Conservation (phyloP, 148 eudicot species). For the Vaccinium darrowii region DNA sequence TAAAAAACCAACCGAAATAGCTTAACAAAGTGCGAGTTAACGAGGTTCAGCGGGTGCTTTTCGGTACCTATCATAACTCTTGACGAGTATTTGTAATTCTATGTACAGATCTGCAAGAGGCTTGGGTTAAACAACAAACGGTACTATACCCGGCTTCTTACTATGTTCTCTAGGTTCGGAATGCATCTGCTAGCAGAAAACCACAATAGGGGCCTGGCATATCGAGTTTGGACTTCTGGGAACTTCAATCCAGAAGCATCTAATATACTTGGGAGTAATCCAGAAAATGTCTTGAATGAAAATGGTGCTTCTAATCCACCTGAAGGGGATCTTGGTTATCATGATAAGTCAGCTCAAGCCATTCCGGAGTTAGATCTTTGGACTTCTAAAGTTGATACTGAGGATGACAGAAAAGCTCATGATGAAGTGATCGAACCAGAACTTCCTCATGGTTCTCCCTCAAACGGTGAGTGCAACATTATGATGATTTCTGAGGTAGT, state of each 20-base stretch:
- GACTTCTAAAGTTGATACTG: constrained; percentile 31
- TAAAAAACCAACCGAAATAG: too few relatives aligned
- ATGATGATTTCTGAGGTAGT: constrained; percentile 31
- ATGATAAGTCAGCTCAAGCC: constrained; percentile 30
- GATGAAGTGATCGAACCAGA: constrained; percentile 35
- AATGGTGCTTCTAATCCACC: constrained; percentile 25
- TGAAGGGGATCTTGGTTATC: constrained; percentile 22
- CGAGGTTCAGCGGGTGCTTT: too few relatives aligned
- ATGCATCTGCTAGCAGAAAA: constrained; percentile 70
- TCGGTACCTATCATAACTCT: background rate
- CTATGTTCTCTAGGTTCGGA: constrained; percentile 65
- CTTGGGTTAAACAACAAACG: constrained; percentile 76
- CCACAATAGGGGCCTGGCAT: constrained; percentile 59
- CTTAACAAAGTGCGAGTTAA: too few relatives aligned
- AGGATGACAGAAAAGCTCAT: constrained; percentile 23
- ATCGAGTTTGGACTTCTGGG: constrained; percentile 76
- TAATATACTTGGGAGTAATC: constrained; percentile 24
- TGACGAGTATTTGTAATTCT: constrained; percentile 11
- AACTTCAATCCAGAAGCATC: constrained; percentile 55
- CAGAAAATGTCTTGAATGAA: constrained; percentile 35
- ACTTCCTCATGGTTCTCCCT: constrained; percentile 24
- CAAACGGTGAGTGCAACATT: constrained; percentile 29
- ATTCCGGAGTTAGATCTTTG: constrained; percentile 29
- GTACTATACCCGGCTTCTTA: constrained; percentile 52
- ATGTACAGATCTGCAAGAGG: constrained; percentile 68